A percentile compares a stretch with the other conserved stretches of the same genome.
phyloP scores from a whole-genome alignment of 73 alveolate species.

The Uronychia setigera region DNA sequence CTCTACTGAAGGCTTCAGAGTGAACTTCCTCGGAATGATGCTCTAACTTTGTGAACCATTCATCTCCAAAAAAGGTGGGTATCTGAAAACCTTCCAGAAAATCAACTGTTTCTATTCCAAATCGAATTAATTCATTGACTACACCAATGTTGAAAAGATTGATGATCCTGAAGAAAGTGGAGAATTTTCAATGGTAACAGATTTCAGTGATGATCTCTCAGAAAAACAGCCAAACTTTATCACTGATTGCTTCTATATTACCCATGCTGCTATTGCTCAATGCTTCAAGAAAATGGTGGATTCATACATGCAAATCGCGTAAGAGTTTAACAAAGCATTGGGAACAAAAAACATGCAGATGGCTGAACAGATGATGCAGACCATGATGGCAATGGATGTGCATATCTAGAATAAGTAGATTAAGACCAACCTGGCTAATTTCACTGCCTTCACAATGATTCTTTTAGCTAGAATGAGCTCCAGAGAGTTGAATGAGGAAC shows the following conservation, averaged over 20 bases:
- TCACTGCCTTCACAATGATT: neutral
- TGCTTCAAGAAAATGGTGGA: slow-evolving; percentile 6
- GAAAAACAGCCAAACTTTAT: slow-evolving; percentile 17
- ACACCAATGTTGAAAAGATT: neutral
- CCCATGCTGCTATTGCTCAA: neutral
- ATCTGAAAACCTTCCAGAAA: neutral
- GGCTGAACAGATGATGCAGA: neutral
- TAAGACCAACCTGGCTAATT: neutral
- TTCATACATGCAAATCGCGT: neutral
- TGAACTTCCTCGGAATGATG: neutral
- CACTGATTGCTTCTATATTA: slow-evolving; percentile 33
- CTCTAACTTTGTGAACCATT: neutral
- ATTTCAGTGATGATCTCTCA: neutral
- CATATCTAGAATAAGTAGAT: neutral
- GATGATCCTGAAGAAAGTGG: neutral
- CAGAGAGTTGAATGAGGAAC: neutral
- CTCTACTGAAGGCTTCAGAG: neutral
- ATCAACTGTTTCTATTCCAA: neutral
- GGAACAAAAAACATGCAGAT: neutral
- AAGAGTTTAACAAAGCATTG: neutral
- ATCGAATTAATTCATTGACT: neutral
- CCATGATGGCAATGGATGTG: slow-evolving; percentile 1
- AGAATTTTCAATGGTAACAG: neutral
- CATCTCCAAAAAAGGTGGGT: neutral
- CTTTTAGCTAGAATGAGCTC: neutral